Evolutionary conservation across 352 stramenopile genomes (phyloP), one percentile per base, ranked within the genome.

Genomic region (Blastocystis sp.): DNA sequence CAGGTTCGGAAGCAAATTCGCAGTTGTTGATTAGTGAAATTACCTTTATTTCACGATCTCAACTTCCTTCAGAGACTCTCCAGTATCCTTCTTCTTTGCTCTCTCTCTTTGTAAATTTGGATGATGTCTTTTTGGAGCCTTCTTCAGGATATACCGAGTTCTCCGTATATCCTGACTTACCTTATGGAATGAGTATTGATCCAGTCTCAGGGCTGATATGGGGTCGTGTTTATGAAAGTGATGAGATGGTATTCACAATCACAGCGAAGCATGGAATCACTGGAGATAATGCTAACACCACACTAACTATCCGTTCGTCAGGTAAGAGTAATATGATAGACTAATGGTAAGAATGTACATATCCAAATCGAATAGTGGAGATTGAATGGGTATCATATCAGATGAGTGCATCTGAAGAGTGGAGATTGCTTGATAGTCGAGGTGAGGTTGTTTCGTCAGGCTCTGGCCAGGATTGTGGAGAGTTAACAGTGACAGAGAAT

Each of bases 11-110:
- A 22, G 19, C n/a, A 9, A 24, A 24, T 27, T 17, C 40, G 37
- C 24, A 81, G 48, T 64, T 64, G 7, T 60, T 15, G 44, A 30
- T 81, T 40, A 30, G 13, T 56, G 70, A 81, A 40, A 60, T 81
- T 7, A 13, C 11, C 11, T 51, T 81, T 22, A 7, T 60, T 15
- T 24, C 44, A n/a, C 33, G 6, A 30, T 7, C 70, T 9, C 0
- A 24, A 15, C 37, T 17, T 24, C 44, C 70, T 22, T 17, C 13
- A 7, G 5, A 4, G 15, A 33, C n/a, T 19, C 53, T 81, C 22
- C 40, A 27, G 5, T 81, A 81, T 33, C n/a, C 70, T 30, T 48
- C 30, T 15, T 33, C 33, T 30, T 4, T 33, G 11, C 48, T 59
- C 44, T 64, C 70, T 40, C 7, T 60, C 19, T 33, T 42, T n/a